These are phyloP conservation scores for Tricholoma bakamatsutake DNA, from an alignment of 768 basidiomycete genomes.

Conservation along the genomic window DNA sequence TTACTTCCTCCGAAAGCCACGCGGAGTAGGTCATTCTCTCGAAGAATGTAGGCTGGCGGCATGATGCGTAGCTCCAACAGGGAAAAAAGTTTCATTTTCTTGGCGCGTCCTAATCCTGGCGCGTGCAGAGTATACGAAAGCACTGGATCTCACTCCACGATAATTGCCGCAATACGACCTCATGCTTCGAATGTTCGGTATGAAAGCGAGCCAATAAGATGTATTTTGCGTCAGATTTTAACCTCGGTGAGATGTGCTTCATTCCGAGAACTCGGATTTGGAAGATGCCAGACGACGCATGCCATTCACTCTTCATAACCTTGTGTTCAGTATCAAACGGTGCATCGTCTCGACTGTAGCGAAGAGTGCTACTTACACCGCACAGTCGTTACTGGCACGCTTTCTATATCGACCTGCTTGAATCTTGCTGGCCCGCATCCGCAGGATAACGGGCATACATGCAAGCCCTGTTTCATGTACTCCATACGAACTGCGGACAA, in stretches of 20 bases:
- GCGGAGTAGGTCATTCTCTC: not conserved
- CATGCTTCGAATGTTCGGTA: not conserved
- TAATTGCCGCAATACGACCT: not conserved
- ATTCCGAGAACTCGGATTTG: not conserved
- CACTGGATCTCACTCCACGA: not conserved
- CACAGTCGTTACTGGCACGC: not conserved
- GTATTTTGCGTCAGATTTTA: not conserved
- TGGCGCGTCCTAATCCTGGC: not conserved
- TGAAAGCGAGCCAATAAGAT: not conserved
- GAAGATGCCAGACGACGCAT: not conserved
- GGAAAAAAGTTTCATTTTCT: not conserved
- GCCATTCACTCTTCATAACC: not conserved
- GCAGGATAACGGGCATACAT: not conserved
- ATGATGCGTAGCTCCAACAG: not conserved
- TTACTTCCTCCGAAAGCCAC: not conserved
- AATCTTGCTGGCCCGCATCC: not conserved
- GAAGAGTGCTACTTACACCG: not conserved
- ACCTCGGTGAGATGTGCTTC: not conserved
- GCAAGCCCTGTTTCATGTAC: not conserved
- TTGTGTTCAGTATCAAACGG: not conserved
- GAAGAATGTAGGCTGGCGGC: not conserved
- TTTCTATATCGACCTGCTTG: not conserved
- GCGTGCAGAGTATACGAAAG: not conserved
- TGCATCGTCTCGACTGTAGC: not conserved
- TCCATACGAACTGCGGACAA: not conserved